Evolutionary conservation across 192 early-diverging fungal species (phyloP).

Genomic region (Geranomyces variabilis): DNA sequence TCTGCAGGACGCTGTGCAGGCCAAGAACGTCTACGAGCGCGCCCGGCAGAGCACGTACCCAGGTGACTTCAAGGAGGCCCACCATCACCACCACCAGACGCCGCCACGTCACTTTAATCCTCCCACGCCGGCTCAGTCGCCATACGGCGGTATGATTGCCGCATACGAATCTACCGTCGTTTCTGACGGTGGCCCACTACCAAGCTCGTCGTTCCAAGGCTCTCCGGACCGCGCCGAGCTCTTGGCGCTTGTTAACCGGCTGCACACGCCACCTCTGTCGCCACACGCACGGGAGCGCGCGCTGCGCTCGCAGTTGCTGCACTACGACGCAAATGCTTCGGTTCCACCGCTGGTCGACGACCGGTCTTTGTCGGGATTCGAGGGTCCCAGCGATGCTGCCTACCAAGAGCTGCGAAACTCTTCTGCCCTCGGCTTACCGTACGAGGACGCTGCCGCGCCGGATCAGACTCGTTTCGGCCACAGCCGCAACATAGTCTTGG

Average conservation of each 20-base stretch:
- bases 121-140: constrained; percentile 17
- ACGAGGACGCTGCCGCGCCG: background rate
- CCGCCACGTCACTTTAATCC: constrained; percentile 10
- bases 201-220: constrained; percentile 3
- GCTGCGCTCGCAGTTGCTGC: background rate
- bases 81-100: constrained; percentile 8
- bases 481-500: constrained; percentile 26
- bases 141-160: background rate
- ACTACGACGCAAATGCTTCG: background rate
- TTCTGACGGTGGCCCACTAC: constrained; percentile 2
- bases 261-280: constrained; percentile 11
- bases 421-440: background rate
- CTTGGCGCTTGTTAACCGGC: constrained; percentile 1
- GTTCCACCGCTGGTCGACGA: background rate
- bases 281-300: constrained; percentile 4
- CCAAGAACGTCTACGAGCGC: background rate
- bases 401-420: background rate
- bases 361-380: background rate
- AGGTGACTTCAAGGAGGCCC: background rate
- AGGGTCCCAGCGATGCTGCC: background rate
- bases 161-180: background rate
- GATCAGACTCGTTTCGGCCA: constrained; percentile 11
- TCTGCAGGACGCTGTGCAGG: background rate
- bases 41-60: background rate
- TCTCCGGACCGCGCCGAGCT: constrained; percentile 10